Percentiles rank a stretch among this genome's conserved stretches.
Conservation (phyloP, 2,329 filamentous ascomycete genomes). For the Cladosporium sp. region DNA sequence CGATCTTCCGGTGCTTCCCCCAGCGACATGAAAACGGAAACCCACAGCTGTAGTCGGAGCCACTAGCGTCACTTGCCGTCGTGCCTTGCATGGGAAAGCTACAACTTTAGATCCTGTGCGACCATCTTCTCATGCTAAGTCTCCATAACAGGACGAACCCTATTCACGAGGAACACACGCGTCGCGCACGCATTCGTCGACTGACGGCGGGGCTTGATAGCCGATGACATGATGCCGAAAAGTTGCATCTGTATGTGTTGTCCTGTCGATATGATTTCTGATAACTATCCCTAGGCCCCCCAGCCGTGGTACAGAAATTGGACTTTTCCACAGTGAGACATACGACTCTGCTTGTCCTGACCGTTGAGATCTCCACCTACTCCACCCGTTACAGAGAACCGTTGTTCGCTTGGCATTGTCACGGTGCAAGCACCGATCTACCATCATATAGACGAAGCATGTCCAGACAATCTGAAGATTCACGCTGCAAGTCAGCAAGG, state of each 20-base stretch:
- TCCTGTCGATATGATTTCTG: background rate
- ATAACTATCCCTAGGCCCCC: background rate
- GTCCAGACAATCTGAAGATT: background rate
- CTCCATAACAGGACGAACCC: background rate
- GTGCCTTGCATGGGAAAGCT: slow-evolving; percentile 10
- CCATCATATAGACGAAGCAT: background rate
- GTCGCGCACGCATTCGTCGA: background rate
- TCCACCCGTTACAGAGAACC: slow-evolving; percentile 1
- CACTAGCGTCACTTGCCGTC: background rate
- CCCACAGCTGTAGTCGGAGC: background rate
- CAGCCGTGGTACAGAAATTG: background rate
- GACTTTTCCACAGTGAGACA: background rate
- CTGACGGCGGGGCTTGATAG: background rate
- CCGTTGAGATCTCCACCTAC: slow-evolving; percentile 1
- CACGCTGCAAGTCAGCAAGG: background rate
- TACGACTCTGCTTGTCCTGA: background rate
- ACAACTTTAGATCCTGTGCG: slow-evolving; percentile 1
- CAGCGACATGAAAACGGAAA: background rate
- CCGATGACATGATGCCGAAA: background rate
- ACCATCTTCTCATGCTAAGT: background rate
- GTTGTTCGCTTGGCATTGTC: slow-evolving; percentile 4
- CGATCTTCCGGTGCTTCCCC: background rate
- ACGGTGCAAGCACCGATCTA: background rate
- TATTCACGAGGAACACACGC: background rate
- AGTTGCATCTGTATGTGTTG: background rate